Evolutionary conservation across 176 grass and related monocot species (phyloP).

Genomic region (Hsuehochloa calcarea): DNA sequence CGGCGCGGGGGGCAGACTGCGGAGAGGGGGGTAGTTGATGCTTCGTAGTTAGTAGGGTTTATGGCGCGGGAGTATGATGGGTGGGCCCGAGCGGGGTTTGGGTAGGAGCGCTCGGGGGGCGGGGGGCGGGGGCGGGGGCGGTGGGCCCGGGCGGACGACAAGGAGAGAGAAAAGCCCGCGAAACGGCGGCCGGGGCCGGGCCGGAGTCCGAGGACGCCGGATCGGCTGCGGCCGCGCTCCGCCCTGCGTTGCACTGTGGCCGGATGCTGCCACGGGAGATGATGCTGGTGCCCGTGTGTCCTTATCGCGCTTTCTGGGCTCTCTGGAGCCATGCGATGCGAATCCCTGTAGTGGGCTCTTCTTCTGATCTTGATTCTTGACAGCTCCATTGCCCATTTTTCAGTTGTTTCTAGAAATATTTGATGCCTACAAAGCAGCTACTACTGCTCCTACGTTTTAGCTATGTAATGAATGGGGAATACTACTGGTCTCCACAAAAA

Average conservation of each 20-base stretch:
- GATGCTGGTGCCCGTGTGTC: neutral
- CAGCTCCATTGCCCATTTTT: neutral
- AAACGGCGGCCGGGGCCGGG: conserved; percentile 32
- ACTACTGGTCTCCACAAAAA: neutral
- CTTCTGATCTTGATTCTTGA: neutral
- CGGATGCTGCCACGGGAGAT: neutral
- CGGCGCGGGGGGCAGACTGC: conserved; percentile 23
- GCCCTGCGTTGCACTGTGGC: neutral
- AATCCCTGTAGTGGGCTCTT: neutral
- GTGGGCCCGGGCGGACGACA: conserved; percentile 10
- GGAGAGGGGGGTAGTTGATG: conserved; percentile 31
- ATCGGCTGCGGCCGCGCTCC: conserved; percentile 32
- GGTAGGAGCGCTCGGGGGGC: neutral
- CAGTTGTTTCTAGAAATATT: neutral
- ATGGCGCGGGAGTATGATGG: conserved; percentile 3
- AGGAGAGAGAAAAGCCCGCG: conserved; percentile 52
- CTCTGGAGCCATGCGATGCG: neutral
- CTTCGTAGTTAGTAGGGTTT: conserved; percentile 13
- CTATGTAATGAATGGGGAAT: neutral
- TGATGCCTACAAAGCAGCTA: neutral
- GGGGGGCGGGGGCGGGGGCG: too few species aligned
- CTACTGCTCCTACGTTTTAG: neutral
- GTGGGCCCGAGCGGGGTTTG: conserved; percentile 13
- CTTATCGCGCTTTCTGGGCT: neutral
- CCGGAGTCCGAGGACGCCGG: conserved; percentile 20